Conservation (phyloP, 495 filamentous ascomycete genomes). For the Penicillium fimorum region DNA sequence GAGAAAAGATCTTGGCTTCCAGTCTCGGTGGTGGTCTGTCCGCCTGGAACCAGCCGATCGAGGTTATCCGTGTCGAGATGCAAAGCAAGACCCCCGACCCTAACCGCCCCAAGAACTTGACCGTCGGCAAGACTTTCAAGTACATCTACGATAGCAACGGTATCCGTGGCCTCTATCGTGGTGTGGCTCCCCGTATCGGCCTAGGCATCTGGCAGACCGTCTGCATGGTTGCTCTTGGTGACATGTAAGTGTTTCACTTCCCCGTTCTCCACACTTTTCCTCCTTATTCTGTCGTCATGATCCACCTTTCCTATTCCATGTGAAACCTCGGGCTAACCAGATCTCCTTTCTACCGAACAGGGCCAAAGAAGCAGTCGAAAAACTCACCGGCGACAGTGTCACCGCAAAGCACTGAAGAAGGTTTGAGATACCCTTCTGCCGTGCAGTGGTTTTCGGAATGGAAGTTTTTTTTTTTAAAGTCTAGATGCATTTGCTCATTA, state of each 20-base stretch:
- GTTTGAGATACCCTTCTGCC: constrained; percentile 52
- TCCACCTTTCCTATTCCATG: constrained; percentile 11
- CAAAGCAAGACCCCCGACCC: constrained; percentile 97
- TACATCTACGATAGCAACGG: constrained; percentile 93
- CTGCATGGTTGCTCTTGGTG: constrained; percentile 99
- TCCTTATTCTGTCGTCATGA: constrained; percentile 8
- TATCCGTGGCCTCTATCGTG: constrained; percentile 90
- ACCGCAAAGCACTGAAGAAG: constrained; percentile 92
- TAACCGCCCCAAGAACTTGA: constrained; percentile 98
- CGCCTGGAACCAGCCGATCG: constrained; percentile 99
- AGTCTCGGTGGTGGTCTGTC: constrained; percentile 88
- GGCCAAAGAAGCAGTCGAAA: constrained; percentile 96
- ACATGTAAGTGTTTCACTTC: constrained; percentile 70
- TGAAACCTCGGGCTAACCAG: constrained; percentile 39
- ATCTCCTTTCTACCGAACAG: constrained; percentile 49
- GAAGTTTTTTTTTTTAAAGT: constrained; percentile 11
- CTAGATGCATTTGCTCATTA: constrained; percentile 13
- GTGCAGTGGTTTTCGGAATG: constrained; percentile 25
- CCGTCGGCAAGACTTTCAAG: constrained; percentile 84
- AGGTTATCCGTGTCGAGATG: constrained; percentile 99
- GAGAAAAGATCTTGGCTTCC: constrained; percentile 88
- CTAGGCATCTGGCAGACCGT: constrained; percentile 99
- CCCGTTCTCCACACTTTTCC: background rate
- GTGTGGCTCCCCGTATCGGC: constrained; percentile 89
- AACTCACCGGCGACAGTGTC: constrained; percentile 88